Base-by-base conservation (phyloP, 768 basidiomycete genomes). In the Lentinus tigrinus region DNA sequence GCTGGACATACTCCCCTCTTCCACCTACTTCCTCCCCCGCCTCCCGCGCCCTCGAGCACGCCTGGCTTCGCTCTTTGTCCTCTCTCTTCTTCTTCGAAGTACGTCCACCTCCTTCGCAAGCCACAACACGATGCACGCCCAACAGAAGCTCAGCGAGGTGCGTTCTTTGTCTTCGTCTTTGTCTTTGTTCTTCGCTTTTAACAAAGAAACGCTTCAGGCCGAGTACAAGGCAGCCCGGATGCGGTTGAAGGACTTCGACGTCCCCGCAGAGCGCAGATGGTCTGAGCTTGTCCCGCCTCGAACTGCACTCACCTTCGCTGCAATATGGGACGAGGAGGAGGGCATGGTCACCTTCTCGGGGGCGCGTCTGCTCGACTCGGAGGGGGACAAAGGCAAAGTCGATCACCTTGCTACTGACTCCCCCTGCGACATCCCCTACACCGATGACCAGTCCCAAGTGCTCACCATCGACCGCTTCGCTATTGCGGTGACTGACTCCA, bases 281-380 rank as follows among this genome's bases (percentile, higher is more conserved):
- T 84, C 84, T 14, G 79, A 84, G 27, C 70, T 84, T 46, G 73
- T 83, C 6, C 82, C 83, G 17, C 82, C 84, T 4, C 78, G 81
- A 53, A 72, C 80, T 26, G 83, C 78, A 2, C 71, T 85, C 59
- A 82, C 78, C 2, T 87, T 87, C 62, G 85, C 81, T 4, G 82
- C 83, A 6, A 67, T 85, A 31, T 87, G 81, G 80, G 83, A 84
- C 57, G 79, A 80, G 2, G 77, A 79, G 0, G 79, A 83, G 6
- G 85, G 82, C 34, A 76, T 85, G 62, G 74, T 85, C 58, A 77
- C 79, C 31, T 85, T 86, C 65, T 83, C 83, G 1, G 80, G 78
- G 26, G 76, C 80, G 26, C 69, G 74, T 49, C 75, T 85, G 36
- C 69, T 81, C 27, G 71, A 70, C 31, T 52, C 67, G 7, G 65